These are phyloP conservation scores for Xylaria sp. DNA, from an alignment of 2,329 filamentous ascomycete genomes.

Conservation along the genomic window DNA sequence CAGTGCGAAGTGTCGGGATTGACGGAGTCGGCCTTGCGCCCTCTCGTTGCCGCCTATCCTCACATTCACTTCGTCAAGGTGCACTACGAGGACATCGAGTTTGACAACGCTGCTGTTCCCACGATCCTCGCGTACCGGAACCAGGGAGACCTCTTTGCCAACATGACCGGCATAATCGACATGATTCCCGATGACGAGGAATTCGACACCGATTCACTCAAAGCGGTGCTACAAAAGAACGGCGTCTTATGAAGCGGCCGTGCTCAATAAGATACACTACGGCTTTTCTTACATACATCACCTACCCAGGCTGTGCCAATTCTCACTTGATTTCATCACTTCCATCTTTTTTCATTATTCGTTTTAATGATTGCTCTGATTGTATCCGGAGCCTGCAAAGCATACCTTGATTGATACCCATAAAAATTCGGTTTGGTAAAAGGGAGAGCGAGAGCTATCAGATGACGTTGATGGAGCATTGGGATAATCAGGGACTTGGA, in stretches of 20 bases:
- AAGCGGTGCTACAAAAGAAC: conserved; percentile 63
- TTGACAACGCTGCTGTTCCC: conserved; percentile 87
- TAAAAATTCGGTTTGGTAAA: conserved; percentile 29
- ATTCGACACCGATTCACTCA: conserved; percentile 65
- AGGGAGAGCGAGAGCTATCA: conserved; percentile 15
- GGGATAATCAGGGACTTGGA: conserved; percentile 1
- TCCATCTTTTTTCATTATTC: conserved; percentile 5
- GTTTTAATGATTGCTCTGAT: conserved; percentile 21
- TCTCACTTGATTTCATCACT: conserved; percentile 13
- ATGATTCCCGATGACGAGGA: conserved; percentile 79
- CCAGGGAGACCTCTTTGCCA: conserved; percentile 88
- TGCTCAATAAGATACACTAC: not conserved
- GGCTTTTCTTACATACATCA: conserved; percentile 2
- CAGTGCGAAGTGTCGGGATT: conserved; percentile 82
- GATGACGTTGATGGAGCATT: conserved; percentile 17
- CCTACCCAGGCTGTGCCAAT: conserved; percentile 20
- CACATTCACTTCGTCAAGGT: conserved; percentile 89
- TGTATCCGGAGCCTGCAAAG: conserved; percentile 25
- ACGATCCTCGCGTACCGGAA: conserved; percentile 89
- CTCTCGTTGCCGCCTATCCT: conserved; percentile 76
- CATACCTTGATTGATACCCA: conserved; percentile 39
- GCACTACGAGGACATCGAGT: conserved; percentile 91
- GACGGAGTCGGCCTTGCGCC: conserved; percentile 80
- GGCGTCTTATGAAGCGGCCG: conserved; percentile 56
- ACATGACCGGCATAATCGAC: conserved; percentile 85